These are phyloP conservation scores for Corymbia citriodora DNA, from an alignment of 441 rosid species.

Conservation along the genomic window DNA sequence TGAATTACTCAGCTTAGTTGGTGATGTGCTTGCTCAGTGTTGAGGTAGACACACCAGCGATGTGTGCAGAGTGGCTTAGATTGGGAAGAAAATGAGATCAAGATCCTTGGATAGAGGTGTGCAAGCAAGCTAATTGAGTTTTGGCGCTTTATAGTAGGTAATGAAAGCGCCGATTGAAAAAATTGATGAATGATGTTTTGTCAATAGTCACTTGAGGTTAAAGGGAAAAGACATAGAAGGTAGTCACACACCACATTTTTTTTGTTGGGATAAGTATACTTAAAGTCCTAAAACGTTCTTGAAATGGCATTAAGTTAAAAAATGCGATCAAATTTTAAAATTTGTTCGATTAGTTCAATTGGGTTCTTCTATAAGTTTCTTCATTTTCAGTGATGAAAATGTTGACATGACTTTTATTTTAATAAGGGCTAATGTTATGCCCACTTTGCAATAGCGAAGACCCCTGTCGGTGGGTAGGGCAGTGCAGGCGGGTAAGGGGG, in stretches of 20 bases:
- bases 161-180: neutral
- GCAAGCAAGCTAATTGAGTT: neutral
- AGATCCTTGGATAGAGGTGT: neutral
- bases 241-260: too few species aligned
- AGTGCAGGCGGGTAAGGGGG: neutral
- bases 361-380: fast-evolving
- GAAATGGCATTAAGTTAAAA: fast-evolving
- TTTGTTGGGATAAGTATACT: neutral
- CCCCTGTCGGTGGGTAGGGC: neutral
- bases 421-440: neutral
- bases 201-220: neutral
- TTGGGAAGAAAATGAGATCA: neutral
- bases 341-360: fast-evolving
- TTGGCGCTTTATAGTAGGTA: neutral
- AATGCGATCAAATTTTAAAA: neutral
- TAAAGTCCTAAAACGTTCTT: neutral
- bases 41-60: neutral
- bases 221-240: too few species aligned
- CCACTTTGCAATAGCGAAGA: neutral
- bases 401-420: neutral
- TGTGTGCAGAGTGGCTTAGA: neutral
- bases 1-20: neutral
- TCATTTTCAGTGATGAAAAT: neutral
- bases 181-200: neutral
- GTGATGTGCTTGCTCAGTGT: neutral